These are phyloP conservation scores for Lavandula angustifolia DNA, from an alignment of 257 asterid species.

Conservation along the genomic window DNA sequence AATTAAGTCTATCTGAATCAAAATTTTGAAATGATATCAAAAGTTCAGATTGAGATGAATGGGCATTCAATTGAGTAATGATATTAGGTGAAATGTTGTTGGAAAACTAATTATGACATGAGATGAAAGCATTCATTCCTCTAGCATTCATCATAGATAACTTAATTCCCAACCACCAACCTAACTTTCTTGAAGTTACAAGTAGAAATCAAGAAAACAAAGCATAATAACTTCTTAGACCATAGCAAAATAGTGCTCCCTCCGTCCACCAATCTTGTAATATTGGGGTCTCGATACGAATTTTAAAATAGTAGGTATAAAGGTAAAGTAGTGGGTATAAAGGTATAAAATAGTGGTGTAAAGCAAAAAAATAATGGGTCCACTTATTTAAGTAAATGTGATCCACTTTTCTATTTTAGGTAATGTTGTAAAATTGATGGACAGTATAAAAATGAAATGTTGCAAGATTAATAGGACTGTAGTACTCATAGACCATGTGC, in stretches of 20 bases:
- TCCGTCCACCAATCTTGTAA: no score
- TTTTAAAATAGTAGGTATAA: no score
- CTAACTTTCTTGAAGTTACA: constrained; percentile 20
- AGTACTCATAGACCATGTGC: not conserved
- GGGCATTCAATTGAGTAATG: not conserved
- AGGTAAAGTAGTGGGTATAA: no score
- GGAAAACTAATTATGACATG: constrained; percentile 10
- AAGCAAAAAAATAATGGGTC: no score
- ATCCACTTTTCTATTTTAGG: no score
- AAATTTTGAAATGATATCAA: no score
- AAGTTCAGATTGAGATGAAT: not conserved
- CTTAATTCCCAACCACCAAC: constrained; percentile 29
- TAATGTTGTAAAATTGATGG: no score
- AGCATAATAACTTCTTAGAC: not conserved
- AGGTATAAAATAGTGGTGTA: no score
- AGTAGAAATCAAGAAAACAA: constrained; percentile 15
- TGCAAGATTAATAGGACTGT: no score
- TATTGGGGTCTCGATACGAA: no score
- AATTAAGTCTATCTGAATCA: not conserved
- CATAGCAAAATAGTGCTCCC: not conserved
- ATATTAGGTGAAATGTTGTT: constrained; percentile 19
- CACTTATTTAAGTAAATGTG: no score
- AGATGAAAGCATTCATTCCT: constrained; percentile 3
- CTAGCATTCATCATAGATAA: constrained; percentile 14
- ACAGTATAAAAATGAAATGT: no score